Base-by-base conservation (phyloP, 495 filamentous ascomycete species). In the Friedmanniomyces simplex region DNA sequence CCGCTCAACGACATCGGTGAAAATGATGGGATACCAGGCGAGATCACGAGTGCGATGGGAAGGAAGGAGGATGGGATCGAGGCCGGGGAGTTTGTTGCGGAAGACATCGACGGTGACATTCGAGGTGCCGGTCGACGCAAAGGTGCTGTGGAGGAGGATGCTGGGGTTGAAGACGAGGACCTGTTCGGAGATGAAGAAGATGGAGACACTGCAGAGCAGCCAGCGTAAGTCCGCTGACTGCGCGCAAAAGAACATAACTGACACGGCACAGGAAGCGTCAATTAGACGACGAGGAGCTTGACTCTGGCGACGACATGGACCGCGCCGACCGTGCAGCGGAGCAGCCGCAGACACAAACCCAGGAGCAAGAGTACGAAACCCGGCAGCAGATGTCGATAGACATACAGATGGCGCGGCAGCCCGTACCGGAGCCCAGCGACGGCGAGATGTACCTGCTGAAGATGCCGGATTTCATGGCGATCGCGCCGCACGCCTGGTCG, bases 401-500 rank as follows among this genome's bases (percentile, higher is more conserved):
- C 39, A 53, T 67, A 37, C 63, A 70, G 32, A 62, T 74, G 13
- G 43, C 68, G 68, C 51, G 77, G 77, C 59, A 81, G 77, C 79
- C 80, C 42, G 74, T 83, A 41, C 91, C 91, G 49, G 78, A 79
- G 63, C 80, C 84, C 48, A 86, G 79, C 62, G 84, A 91, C 55
- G 65, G 67, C 55, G 71, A 72, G 89, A 68, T 94, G 24, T 86
- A 89, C 69, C 79, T 88, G 12, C 74, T 96, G 68, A 82, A 82
- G 51, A 74, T 96, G 0, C 90, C 91, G 5, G 77, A 79, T 12
- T 95, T 91, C 71, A 74, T 96, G 53, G 84, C 81, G 47, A 74
- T 94, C 48, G 81, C 88, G 50, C 83, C 88, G 0, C 77, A 80
- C 63, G 77, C 83, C 50, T 96, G 86, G 75, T 81, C 85, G 55